phyloP scores from a whole-genome alignment of 352 stramenopile genomes.

The Pythium dissotocum region DNA sequence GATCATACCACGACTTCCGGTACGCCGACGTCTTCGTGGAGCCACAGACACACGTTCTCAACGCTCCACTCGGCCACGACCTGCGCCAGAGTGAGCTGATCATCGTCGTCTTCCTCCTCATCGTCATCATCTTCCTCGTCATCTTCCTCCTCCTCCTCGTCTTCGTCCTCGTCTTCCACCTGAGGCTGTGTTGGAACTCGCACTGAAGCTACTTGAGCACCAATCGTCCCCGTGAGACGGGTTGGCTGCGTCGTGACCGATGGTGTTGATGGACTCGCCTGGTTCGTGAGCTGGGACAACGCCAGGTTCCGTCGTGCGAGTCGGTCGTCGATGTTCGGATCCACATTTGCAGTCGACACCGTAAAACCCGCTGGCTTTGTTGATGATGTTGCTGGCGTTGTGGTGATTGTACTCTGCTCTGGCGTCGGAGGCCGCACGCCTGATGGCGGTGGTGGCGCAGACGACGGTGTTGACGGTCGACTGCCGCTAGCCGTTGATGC shows the following conservation, averaged over 20 bases:
- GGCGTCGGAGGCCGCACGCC: background rate
- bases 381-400: background rate
- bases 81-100: constrained; percentile 66
- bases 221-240: background rate
- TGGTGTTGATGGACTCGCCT: background rate
- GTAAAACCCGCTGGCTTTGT: background rate
- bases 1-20: constrained; percentile 63
- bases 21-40: constrained; percentile 74
- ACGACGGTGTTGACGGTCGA: background rate
- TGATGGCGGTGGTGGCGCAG: background rate
- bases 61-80: constrained; percentile 79
- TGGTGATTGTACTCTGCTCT: background rate
- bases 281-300: constrained; percentile 61
- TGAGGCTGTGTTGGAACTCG: constrained; percentile 11
- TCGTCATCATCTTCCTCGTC: constrained; percentile 41
- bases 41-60: constrained; percentile 82
- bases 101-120: constrained; percentile 52
- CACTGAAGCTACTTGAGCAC: background rate
- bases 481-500: constrained; percentile 7
- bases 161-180: constrained; percentile 18
- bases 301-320: constrained; percentile 54
- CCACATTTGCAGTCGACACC: background rate
- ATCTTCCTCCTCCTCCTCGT: constrained; percentile 40
- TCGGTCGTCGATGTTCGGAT: constrained; percentile 30
- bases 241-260: background rate